Base-by-base conservation (phyloP, 2,329 filamentous ascomycete species). In the Epichloe coenophiala region DNA sequence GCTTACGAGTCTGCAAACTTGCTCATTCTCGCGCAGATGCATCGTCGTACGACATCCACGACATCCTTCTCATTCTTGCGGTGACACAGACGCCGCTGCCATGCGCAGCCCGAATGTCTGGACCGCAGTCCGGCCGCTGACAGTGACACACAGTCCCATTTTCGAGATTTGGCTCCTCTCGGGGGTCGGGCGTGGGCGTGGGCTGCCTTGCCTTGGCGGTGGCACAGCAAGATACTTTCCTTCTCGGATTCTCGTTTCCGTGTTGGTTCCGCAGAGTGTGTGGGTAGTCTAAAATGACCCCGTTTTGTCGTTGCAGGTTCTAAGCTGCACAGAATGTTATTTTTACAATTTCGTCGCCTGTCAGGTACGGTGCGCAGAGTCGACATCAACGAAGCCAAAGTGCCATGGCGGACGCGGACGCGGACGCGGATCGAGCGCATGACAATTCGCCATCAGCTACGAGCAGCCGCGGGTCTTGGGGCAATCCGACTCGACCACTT, bases 1-100 rank as follows among this genome's bases (percentile, higher is more conserved):
- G 23, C 6, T 27, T 31, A 12, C 27, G 9, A 15, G 31, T 17
- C 15, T 19, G 21, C 2, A 43, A 52, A 52, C 50, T 49, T 49
- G 50, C 50, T 52, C 50, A 52, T 52, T 52, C 19, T 52, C 46
- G 37, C 50, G 50, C 50, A 52, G 48, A n/a, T 17, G 33, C 13
- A 13, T 27, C 6, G 2, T 27, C 7, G 8, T 4, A 12, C 15
- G 27, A n/a, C 42, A 3, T 31, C 27, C 8, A 12, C 15, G 27
- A n/a, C 42, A 2, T 31, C 27, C 8, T 45, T 31, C n/a, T 17
- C 8, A 31, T 3, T 9, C 8, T 4, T 31, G 27, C 27, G 8
- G 27, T 9, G 27, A 31, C 3, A 31, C 8, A 31, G 27, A 31
- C 27, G 8, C 27, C 31, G 9, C 9, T 4, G 31, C 31, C 31